These are phyloP conservation scores for Fusarium napiforme DNA, from an alignment of 2,329 filamentous ascomycete genomes.

Conservation along the genomic window DNA sequence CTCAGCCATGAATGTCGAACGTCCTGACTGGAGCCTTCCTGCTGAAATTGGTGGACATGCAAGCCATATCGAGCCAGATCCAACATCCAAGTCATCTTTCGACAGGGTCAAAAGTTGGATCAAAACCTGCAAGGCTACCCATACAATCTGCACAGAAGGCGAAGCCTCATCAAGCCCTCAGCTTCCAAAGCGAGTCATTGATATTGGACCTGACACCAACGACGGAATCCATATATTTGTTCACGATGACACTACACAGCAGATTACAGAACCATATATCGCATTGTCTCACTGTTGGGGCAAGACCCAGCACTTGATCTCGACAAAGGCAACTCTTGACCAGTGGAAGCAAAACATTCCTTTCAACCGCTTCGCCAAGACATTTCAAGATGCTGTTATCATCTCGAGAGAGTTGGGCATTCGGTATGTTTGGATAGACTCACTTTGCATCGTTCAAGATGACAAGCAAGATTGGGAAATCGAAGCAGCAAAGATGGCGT, in stretches of 20 bases:
- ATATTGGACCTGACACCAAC: slow-evolving; percentile 31
- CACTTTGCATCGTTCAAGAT: slow-evolving; percentile 44
- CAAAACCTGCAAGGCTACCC: slow-evolving; percentile 17
- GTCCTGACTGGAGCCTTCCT: slow-evolving; percentile 4
- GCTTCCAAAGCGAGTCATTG: slow-evolving; percentile 37
- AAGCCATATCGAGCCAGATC: slow-evolving; percentile 28
- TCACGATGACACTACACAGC: slow-evolving; percentile 11
- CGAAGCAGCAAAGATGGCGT: slow-evolving; percentile 44
- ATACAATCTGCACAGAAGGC: slow-evolving; percentile 28
- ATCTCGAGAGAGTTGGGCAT: slow-evolving; percentile 37
- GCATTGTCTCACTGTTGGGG: slow-evolving; percentile 43
- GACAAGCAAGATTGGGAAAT: slow-evolving; percentile 41
- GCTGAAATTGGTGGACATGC: slow-evolving; percentile 21
- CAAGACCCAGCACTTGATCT: slow-evolving; percentile 15
- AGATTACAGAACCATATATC: slow-evolving; percentile 26
- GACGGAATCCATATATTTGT: slow-evolving; percentile 31
- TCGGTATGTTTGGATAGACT: slow-evolving; percentile 44
- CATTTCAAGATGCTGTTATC: slow-evolving; percentile 34
- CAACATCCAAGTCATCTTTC: slow-evolving; percentile 14
- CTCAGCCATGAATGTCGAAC: slow-evolving; percentile 16
- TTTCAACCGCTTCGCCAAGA: slow-evolving; percentile 20
- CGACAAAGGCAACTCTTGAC: slow-evolving; percentile 16
- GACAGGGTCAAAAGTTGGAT: slow-evolving; percentile 35
- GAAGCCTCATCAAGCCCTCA: background rate
- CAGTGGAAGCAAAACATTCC: slow-evolving; percentile 37